These are phyloP conservation scores for Aureobasidium sp. DNA, from an alignment of 2,329 filamentous ascomycete genomes.

Conservation along the genomic window DNA sequence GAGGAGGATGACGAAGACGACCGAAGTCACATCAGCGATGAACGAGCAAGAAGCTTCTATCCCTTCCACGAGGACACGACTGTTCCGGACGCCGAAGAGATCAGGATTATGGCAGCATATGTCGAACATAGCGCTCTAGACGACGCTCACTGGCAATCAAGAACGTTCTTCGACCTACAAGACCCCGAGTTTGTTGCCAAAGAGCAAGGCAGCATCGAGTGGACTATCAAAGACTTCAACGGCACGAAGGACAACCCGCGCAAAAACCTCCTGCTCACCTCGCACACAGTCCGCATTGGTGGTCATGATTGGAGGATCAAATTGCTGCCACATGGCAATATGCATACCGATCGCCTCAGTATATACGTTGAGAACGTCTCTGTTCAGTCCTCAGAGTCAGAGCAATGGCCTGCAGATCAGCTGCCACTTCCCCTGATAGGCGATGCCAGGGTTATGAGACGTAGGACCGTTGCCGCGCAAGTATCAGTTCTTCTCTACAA, in stretches of 20 bases:
- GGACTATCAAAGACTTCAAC: slow-evolving; percentile 52
- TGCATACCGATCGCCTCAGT: slow-evolving; percentile 47
- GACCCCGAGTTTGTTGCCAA: slow-evolving; percentile 50
- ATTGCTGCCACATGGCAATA: slow-evolving; percentile 56
- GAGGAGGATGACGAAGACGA: slow-evolving; percentile 24
- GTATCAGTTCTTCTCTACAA: slow-evolving; percentile 58
- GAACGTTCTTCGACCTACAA: slow-evolving; percentile 48
- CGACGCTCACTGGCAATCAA: slow-evolving; percentile 52
- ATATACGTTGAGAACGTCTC: slow-evolving; percentile 56
- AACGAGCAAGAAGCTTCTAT: slow-evolving; percentile 39
- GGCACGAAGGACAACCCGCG: slow-evolving; percentile 56
- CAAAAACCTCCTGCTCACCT: slow-evolving; percentile 51
- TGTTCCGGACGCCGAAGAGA: slow-evolving; percentile 49
- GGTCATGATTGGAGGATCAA: slow-evolving; percentile 60
- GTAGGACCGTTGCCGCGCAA: slow-evolving; percentile 48
- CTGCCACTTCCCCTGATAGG: slow-evolving; percentile 27
- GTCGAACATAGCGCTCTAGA: slow-evolving; percentile 50
- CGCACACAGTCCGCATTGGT: slow-evolving; percentile 48
- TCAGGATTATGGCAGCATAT: slow-evolving; percentile 48
- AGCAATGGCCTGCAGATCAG: slow-evolving; percentile 21
- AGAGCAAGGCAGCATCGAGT: slow-evolving; percentile 51
- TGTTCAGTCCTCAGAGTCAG: slow-evolving; percentile 27
- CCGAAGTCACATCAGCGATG: slow-evolving; percentile 19
- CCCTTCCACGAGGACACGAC: slow-evolving; percentile 51
- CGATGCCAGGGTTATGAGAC: slow-evolving; percentile 28